These are phyloP conservation scores for Termitomyces sp. DNA, from an alignment of 768 basidiomycete genomes.

Conservation along the genomic window DNA sequence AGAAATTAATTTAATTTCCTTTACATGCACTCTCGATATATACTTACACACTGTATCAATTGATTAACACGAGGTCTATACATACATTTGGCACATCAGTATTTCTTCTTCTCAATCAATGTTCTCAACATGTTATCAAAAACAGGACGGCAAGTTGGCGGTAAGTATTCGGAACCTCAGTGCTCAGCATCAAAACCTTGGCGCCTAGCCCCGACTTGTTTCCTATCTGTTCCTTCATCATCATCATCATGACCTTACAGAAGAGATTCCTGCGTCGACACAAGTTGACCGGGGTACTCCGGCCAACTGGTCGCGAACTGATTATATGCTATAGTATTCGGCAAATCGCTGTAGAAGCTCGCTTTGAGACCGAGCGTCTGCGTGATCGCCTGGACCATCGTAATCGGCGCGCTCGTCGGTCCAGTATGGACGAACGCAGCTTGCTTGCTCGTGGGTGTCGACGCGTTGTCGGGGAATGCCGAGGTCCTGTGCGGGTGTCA, in stretches of 20 bases:
- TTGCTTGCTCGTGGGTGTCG: conserved; percentile 20
- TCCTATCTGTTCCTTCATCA: neutral
- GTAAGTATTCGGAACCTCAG: neutral
- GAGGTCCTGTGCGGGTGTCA: conserved; percentile 15
- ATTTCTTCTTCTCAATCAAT: no score
- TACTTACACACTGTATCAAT: neutral
- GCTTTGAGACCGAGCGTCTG: conserved; percentile 19
- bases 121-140: neutral
- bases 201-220: neutral
- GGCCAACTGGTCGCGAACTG: conserved; percentile 10
- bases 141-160: neutral
- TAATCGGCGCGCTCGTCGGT: conserved; percentile 18
- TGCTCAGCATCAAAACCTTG: neutral
- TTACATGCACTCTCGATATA: neutral
- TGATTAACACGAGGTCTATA: neutral
- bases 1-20: neutral
- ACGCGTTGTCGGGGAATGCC: conserved; percentile 13
- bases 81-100: neutral
- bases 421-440: conserved; percentile 25
- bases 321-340: conserved; percentile 4
- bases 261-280: conserved; percentile 1
- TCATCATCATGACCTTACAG: neutral
- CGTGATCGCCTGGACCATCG: conserved; percentile 10
- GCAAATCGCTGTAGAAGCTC: conserved; percentile 25
- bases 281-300: conserved; percentile 1